These are phyloP conservation scores for Zymoseptoria brevis DNA, from an alignment of 2,329 filamentous ascomycete genomes.

Conservation along the genomic window DNA sequence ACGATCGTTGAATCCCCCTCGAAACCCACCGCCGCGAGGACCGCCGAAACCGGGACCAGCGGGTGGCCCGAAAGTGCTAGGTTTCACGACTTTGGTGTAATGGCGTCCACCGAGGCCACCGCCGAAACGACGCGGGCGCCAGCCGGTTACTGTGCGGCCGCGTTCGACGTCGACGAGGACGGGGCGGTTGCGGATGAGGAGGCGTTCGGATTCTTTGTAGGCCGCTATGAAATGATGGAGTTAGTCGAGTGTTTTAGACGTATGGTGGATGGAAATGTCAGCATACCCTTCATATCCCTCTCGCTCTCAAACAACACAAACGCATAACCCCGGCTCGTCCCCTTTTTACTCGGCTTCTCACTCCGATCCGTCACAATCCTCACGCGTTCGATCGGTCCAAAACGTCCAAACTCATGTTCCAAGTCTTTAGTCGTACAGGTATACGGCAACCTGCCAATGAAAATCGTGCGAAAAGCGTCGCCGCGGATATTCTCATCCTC, in stretches of 20 bases:
- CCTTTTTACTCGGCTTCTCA: slow-evolving; percentile 47
- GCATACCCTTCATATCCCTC: slow-evolving; percentile 95
- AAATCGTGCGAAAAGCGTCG: slow-evolving; percentile 90
- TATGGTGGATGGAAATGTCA: background rate
- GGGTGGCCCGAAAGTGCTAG: slow-evolving; percentile 50
- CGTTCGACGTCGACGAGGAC: slow-evolving; percentile 95
- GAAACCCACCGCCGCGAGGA: slow-evolving; percentile 43
- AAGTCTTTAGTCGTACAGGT: slow-evolving; percentile 82
- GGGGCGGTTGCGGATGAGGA: slow-evolving; percentile 83
- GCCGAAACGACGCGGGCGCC: slow-evolving; percentile 84
- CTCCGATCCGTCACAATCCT: slow-evolving; percentile 67
- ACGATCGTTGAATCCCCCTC: slow-evolving; percentile 45
- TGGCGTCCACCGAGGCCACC: slow-evolving; percentile 86
- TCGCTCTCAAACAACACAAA: slow-evolving; percentile 97
- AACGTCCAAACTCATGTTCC: slow-evolving; percentile 86
- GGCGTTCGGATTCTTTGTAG: slow-evolving; percentile 78
- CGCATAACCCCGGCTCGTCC: slow-evolving; percentile 62
- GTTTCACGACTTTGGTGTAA: slow-evolving; percentile 71
- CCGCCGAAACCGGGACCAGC: slow-evolving; percentile 44
- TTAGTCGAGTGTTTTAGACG: slow-evolving; percentile 31
- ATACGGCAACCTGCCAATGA: slow-evolving; percentile 84
- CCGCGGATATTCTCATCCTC: slow-evolving; percentile 85
- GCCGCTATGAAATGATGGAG: slow-evolving; percentile 59
- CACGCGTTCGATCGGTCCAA: slow-evolving; percentile 88
- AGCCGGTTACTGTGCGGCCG: slow-evolving; percentile 85